Evolutionary conservation across 257 asterid genomes (phyloP).

Genomic region (Avicennia marina): DNA sequence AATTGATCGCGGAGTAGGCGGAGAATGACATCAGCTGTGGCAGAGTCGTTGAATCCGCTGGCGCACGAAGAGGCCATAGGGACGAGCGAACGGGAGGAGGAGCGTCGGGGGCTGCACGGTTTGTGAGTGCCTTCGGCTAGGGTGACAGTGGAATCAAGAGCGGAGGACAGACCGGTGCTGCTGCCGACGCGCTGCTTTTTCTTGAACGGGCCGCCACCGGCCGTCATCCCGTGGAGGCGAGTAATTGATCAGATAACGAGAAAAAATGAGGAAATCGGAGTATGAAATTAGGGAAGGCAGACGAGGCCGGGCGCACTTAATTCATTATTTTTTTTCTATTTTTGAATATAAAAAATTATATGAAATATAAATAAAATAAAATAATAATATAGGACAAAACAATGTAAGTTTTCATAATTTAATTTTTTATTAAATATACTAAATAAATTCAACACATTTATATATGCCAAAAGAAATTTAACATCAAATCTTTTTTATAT

Average conservation of each 20-base stretch:
- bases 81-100: slow-evolving; percentile 32
- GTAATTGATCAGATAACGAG: not conserved
- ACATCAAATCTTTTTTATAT: no score
- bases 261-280: not conserved
- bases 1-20: slow-evolving; percentile 48
- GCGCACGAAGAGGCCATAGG: slow-evolving; percentile 16
- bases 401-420: no score
- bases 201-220: slow-evolving; percentile 34
- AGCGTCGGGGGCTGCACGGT: slow-evolving; percentile 32
- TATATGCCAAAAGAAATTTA: no score
- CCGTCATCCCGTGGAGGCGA: slow-evolving; percentile 13
- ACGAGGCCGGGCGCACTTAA: no score
- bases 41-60: slow-evolving; percentile 53
- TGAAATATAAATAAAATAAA: not conserved
- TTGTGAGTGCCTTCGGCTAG: slow-evolving; percentile 39
- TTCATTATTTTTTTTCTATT: no score
- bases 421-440: no score
- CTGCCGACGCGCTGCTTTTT: slow-evolving; percentile 58
- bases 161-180: slow-evolving; percentile 33
- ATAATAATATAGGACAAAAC: no score
- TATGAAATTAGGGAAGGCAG: not conserved
- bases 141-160: slow-evolving; percentile 30
- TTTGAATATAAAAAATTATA: no score
- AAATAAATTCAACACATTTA: no score
- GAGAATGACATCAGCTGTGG: slow-evolving; percentile 63